Evolutionary conservation across 495 filamentous ascomycete genomes (phyloP), one percentile per base, ranked within the genome.

Genomic region (Hyaloscypha variabilis): DNA sequence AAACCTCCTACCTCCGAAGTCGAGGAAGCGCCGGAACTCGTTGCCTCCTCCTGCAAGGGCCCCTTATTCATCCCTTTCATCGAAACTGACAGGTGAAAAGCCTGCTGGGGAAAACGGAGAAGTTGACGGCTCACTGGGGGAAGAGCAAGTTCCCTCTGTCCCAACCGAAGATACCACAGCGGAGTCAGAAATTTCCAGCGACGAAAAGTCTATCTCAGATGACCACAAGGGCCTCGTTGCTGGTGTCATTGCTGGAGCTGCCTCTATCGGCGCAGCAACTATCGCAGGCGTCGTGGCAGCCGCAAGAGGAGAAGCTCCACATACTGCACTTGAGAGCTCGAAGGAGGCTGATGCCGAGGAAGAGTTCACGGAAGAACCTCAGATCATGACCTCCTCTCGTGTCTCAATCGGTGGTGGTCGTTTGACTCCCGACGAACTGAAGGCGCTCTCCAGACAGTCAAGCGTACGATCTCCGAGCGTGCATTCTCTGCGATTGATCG

Each of bases 21-120:
- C 55, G 25, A 71, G 86, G 70, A 81, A 77, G 66, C 84, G 87
- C 17, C 82, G 86, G 8, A 79, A 78, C 56, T 88, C 87, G 29
- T 67, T 85, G 46, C 87, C 86, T 21, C 75, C 75, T 52, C 75
- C 78, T 26, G 56, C 76, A 10, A 59, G 68, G 0, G 57, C 66
- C 14, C 71, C 73, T 19, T 71, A 69, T 57, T 50, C n/a, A 14
- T 68, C 69, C 31, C 62, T 65, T 49, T 65, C 67, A 54, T 56
- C 66, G 30, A n/a, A n/a, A n/a, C n/a, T n/a, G n/a, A 60, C 39
- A 4, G 55, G 55, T 28, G 49, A 58, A n/a, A 29, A 34, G 26
- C 19, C 31, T 34, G 52, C 8, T 11, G 68, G 57, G 30, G 60
- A 65, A 13, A 23, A 23, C 6, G 54, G 26, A 3, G 67, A 36